phyloP scores from a whole-genome alignment of 306 rosid species.

The Prunus padus region DNA sequence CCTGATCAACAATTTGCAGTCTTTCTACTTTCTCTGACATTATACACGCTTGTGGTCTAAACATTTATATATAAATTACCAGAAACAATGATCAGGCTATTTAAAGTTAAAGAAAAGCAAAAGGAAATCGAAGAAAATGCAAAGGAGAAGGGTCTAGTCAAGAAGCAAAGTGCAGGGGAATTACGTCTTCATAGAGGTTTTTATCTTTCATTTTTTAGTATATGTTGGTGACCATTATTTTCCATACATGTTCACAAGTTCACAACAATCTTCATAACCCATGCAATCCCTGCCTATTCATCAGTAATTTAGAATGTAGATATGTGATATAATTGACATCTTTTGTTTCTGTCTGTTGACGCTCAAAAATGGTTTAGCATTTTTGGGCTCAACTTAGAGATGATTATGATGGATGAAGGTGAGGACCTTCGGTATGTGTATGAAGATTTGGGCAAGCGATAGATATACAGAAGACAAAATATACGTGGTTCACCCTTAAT shows the following conservation, averaged over 20 bases:
- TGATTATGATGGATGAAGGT: too few species aligned
- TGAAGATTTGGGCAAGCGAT: too few species aligned
- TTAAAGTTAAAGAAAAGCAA: constrained; percentile 50
- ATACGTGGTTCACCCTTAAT: too few species aligned
- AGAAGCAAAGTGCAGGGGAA: constrained; percentile 48
- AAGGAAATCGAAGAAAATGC: constrained; percentile 34
- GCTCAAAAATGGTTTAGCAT: too few species aligned
- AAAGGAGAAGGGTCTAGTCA: constrained; percentile 24
- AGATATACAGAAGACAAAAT: too few species aligned
- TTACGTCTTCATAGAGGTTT: constrained; percentile 46
- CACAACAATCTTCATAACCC: not conserved
- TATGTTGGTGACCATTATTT: too few species aligned
- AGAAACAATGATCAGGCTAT: constrained; percentile 40
- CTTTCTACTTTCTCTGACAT: not conserved
- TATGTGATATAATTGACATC: too few species aligned
- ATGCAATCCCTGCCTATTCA: not conserved
- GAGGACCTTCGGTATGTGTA: too few species aligned
- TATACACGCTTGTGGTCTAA: too few species aligned
- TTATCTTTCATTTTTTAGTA: not conserved
- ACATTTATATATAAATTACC: not conserved
- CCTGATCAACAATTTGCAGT: not conserved
- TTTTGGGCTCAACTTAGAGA: too few species aligned
- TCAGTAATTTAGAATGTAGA: too few species aligned
- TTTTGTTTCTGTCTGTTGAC: too few species aligned
- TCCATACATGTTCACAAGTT: not conserved